These are phyloP conservation scores for Soucietia sequanensis DNA, from an alignment of 805 yeast species.

Conservation along the genomic window DNA sequence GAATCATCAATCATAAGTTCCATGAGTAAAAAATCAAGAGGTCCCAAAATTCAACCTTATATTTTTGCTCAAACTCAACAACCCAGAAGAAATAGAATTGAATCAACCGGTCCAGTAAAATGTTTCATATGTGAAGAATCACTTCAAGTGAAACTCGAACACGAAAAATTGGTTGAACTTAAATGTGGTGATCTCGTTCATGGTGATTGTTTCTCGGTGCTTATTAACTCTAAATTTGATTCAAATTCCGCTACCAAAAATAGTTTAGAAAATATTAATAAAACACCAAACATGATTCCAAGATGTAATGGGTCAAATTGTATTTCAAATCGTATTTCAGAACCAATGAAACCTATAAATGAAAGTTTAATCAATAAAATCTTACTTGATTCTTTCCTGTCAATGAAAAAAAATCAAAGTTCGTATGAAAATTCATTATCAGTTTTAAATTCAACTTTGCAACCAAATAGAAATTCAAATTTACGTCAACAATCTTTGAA, in stretches of 20 bases:
- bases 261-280: no score
- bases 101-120: constrained; percentile 5
- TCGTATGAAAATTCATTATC: neutral
- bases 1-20: no score
- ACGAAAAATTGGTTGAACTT: constrained; percentile 47
- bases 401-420: neutral
- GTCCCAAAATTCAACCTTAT: constrained; percentile 26
- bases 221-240: constrained; percentile 4
- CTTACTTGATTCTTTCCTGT: constrained; percentile 5
- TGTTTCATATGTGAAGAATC: constrained; percentile 57
- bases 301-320: constrained; percentile 8
- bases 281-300: no score
- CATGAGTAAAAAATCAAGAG: constrained; percentile 6
- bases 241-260: constrained; percentile 1
- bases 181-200: constrained; percentile 57
- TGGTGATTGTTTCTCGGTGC: constrained; percentile 52
- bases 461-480: neutral
- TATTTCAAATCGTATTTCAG: neutral
- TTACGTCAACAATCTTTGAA: no score
- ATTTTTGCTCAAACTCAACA: constrained; percentile 17
- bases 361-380: constrained; percentile 4
- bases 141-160: constrained; percentile 41
- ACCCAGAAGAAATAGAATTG: constrained; percentile 1
- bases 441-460: neutral
- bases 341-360: constrained; percentile 8